Evolutionary conservation across 2,329 filamentous ascomycete genomes (phyloP).

Genomic region (Pseudogymnoascus sp.): DNA sequence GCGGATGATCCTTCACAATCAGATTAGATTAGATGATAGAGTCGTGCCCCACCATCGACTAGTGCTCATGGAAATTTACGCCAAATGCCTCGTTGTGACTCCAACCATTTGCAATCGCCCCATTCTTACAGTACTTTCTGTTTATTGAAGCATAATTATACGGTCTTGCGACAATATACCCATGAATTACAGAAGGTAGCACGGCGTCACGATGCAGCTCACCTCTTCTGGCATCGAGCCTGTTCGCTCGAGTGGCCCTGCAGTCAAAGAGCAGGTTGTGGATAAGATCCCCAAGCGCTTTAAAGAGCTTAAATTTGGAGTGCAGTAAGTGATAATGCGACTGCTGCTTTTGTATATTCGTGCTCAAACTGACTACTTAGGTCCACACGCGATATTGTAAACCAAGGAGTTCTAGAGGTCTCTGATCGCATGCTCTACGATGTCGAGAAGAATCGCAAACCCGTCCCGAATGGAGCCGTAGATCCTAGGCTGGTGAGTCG

Average conservation of each 20-base stretch:
- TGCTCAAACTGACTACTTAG: constrained; percentile 35
- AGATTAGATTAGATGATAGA: constrained; percentile 7
- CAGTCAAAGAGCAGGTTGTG: constrained; percentile 78
- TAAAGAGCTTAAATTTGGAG: constrained; percentile 88
- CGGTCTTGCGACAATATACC: not conserved
- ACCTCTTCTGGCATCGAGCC: constrained; percentile 20
- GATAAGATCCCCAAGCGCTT: constrained; percentile 87
- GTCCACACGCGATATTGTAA: constrained; percentile 89
- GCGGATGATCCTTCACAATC: not conserved
- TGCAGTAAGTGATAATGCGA: constrained; percentile 54
- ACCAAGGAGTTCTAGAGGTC: constrained; percentile 89
- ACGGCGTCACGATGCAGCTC: constrained; percentile 19
- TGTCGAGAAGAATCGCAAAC: constrained; percentile 68
- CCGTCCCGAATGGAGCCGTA: constrained; percentile 77
- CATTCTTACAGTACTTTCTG: not conserved
- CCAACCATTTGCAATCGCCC: not conserved
- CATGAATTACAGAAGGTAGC: constrained; percentile 7
- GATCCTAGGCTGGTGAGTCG: constrained; percentile 65
- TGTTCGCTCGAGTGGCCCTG: constrained; percentile 9
- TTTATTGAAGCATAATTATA: not conserved
- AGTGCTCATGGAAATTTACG: constrained; percentile 9
- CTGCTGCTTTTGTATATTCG: constrained; percentile 34
- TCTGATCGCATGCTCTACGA: constrained; percentile 94
- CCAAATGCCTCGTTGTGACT: constrained; percentile 4
- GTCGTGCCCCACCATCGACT: constrained; percentile 6